Base-by-base conservation (phyloP, 305 asterid species). In the Ruellia speciosa region DNA sequence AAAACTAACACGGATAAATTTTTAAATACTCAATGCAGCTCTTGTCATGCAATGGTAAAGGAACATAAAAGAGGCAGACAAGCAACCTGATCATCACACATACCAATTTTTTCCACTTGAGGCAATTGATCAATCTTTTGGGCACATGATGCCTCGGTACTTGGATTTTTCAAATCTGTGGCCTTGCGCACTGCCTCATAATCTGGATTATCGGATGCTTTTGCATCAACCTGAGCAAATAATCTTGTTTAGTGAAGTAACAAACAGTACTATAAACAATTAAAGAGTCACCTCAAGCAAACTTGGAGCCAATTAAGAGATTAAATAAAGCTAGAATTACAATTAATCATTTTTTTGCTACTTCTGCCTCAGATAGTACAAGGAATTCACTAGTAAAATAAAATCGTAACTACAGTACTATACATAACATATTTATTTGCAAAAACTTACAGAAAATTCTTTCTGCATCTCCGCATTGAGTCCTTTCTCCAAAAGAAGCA, bases 401-500 rank as follows among this genome's bases (percentile, higher is more conserved):
- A 6, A 24, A 24, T 24, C 31, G 4, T 24, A 24, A 4, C 31
- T 24, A 24, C 31, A 24, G 31, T 24, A 24, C 31, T 24, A 24
- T 24, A 24, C n/a, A 46, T 56, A 51, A 9, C 45, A 39, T 43
- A 11, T 12, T 15, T 12, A 37, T 51, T 28, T 49, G 47, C 52
- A 58, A 70, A 63, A 77, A 84, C 97, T 88, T 76, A 88, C 99
- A 69, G 57, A 82, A 68, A 50, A 59, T 40, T 68, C 79, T 68
- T 79, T 82, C 71, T 84, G 92, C 64, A 80, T 75, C 69, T 92
- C 99, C 9, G 82, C 84, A 41, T 73, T 67, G 43, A 92, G 95
- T 9, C 83, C 95, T 78, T 81, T 92, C 67, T 92, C 97, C 54
- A 92, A 68, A 72, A 92, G 96, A 52, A 82, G 85, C 66, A 92